A percentile compares a stretch with the other conserved stretches of the same genome.
Evolutionary conservation across 177 flowering plant species (phyloP).

Genomic region (Viscum album): DNA sequence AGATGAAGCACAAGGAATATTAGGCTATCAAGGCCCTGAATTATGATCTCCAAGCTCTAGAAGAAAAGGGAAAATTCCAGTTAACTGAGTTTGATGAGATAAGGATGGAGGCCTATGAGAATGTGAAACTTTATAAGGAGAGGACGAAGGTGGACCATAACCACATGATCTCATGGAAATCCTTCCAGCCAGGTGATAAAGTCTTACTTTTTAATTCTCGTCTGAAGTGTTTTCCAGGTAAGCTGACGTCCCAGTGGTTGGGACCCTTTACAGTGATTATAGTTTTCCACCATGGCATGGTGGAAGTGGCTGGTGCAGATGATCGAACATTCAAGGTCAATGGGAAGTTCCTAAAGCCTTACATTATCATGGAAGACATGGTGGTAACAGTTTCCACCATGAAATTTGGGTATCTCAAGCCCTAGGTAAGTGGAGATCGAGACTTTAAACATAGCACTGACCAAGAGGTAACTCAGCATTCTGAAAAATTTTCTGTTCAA

Average conservation of each 20-base stretch:
- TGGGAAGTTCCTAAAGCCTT: too few species aligned
- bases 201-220: not conserved
- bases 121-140: conserved; percentile 1
- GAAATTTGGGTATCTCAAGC: too few species aligned
- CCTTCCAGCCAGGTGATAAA: not conserved
- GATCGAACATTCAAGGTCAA: too few species aligned
- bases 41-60: not conserved
- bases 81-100: conserved; percentile 6
- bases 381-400: too few species aligned
- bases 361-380: too few species aligned
- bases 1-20: conserved; percentile 4
- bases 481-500: too few species aligned
- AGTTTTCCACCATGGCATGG: conserved; percentile 7
- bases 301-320: not conserved
- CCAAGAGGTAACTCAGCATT: too few species aligned
- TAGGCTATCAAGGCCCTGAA: conserved; percentile 7
- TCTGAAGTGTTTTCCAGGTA: not conserved
- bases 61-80: not conserved
- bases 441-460: too few species aligned
- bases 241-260: conserved; percentile 3
- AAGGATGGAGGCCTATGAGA: not conserved
- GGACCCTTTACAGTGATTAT: not conserved
- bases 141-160: conserved; percentile 1
- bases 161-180: not conserved
- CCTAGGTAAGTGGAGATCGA: too few species aligned